Percentiles rank a stretch among this genome's conserved stretches.
phyloP scores from a whole-genome alignment of 331 rosid species.

The Pyracantha coccinea region DNA sequence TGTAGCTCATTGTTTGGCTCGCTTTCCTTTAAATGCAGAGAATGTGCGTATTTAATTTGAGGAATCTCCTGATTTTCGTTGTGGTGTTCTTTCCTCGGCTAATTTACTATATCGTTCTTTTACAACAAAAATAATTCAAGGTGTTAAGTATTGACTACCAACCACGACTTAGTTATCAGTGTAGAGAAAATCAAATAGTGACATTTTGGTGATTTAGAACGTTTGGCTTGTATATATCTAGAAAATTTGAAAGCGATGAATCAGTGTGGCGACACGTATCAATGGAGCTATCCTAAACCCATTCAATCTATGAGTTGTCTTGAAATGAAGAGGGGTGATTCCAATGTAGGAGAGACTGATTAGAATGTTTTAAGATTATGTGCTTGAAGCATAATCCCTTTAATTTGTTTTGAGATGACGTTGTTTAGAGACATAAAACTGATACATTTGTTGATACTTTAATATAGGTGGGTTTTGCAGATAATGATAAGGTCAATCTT shows the following conservation, averaged over 20 bases:
- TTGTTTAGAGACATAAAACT: too few species aligned
- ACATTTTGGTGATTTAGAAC: neutral
- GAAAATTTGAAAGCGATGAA: neutral
- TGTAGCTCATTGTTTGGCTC: neutral
- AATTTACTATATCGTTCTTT: too few species aligned
- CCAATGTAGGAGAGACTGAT: neutral
- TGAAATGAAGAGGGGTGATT: neutral
- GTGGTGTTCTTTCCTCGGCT: neutral
- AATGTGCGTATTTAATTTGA: neutral
- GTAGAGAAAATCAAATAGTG: neutral
- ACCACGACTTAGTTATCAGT: too few species aligned
- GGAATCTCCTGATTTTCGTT: neutral
- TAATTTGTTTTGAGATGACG: too few species aligned
- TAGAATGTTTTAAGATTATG: too few species aligned
- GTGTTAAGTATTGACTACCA: too few species aligned
- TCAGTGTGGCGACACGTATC: neutral
- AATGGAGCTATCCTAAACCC: neutral
- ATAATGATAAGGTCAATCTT: too few species aligned
- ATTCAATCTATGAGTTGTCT: neutral
- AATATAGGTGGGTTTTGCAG: too few species aligned
- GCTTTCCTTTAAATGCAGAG: neutral
- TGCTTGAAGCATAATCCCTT: too few species aligned
- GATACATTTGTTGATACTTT: too few species aligned
- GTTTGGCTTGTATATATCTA: neutral
- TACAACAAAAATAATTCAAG: too few species aligned